Conservation (phyloP, 2,329 filamentous ascomycete species). For the Metarhizium guizhouense region DNA sequence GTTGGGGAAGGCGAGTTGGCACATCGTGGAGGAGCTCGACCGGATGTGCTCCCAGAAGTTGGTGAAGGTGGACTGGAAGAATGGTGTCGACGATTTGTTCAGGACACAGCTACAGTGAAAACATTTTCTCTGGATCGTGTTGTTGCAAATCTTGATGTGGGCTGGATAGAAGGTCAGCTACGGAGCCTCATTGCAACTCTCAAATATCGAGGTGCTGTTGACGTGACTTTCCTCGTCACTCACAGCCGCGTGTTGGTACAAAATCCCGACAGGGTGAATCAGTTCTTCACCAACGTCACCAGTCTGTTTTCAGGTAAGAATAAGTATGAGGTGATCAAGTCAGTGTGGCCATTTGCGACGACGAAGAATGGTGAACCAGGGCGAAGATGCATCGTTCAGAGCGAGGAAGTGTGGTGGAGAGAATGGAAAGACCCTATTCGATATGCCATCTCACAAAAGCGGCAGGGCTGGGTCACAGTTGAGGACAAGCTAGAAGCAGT, state of each 20-base stretch:
- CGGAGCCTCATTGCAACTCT: slow-evolving; percentile 40
- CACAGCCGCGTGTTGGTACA: slow-evolving; percentile 41
- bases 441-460: slow-evolving; percentile 37
- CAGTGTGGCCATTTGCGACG: slow-evolving; percentile 49
- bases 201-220: slow-evolving; percentile 40
- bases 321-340: slow-evolving; percentile 46
- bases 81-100: slow-evolving; percentile 39
- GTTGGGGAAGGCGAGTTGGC: slow-evolving; percentile 40
- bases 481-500: slow-evolving; percentile 45
- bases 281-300: slow-evolving; percentile 43
- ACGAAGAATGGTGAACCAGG: slow-evolving; percentile 33
- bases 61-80: slow-evolving; percentile 35
- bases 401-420: slow-evolving; percentile 47
- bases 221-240: slow-evolving; percentile 39
- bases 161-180: slow-evolving; percentile 45
- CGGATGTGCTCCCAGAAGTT: slow-evolving; percentile 33
- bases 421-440: slow-evolving; percentile 24
- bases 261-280: slow-evolving; percentile 42
- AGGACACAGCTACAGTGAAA: slow-evolving; percentile 35
- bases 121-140: slow-evolving; percentile 42
- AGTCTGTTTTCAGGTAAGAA: slow-evolving; percentile 43
- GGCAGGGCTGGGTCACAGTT: slow-evolving; percentile 35
- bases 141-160: slow-evolving; percentile 45
- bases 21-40: slow-evolving; percentile 36
- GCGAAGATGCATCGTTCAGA: slow-evolving; percentile 41